Evolutionary conservation across 352 stramenopile species (phyloP), one percentile per base, ranked within the genome.

Genomic region (Elongisporangium prolatum): DNA sequence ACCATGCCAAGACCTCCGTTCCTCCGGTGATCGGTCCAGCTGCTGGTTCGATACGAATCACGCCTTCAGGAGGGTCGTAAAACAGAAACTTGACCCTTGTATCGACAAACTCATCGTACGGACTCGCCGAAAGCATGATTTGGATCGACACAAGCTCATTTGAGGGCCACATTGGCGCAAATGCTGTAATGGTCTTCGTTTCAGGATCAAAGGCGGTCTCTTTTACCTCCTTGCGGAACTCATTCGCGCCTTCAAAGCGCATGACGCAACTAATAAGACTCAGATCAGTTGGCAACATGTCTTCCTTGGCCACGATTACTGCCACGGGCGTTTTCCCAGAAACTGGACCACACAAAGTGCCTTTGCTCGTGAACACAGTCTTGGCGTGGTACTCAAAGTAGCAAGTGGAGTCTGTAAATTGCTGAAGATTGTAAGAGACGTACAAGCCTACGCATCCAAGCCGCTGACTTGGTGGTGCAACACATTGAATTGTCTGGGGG

Each of bases 391-490:
- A 91, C 57, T 91, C 81, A 18, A 89, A 91, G 54, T 69, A 87
- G 50, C 77, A 84, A 1, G 67, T 79, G 3, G 81, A 86, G 50
- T 85, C 69, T 2, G 74, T 85, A 65, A 76, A 91, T 64, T 91
- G 73, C 57, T 89, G 79, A 0, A 88, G 59, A 50, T 91, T 91
- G 63, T 91, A 91, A 8, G 79, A 86, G 3, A 89, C 66, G 37
- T 88, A 68, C 10, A 91, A 65, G 1, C 54, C 61, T 2, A 78
- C 75, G 1, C 75, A 69, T 2, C 78, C 77, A 0, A 75, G 37
- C 18, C 68, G 60, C 0, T 56, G 62, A 2, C 67, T 70, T 1
- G 65, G 61, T 9, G 81, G 81, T 8, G 77, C 68, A 11, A 72
- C 57, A 49, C 76, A 89, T 5, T 73, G 61, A 25, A 91, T 89